Conservation (phyloP, 176 grass and related monocot genomes). For the Echinochloa phyllopogon region DNA sequence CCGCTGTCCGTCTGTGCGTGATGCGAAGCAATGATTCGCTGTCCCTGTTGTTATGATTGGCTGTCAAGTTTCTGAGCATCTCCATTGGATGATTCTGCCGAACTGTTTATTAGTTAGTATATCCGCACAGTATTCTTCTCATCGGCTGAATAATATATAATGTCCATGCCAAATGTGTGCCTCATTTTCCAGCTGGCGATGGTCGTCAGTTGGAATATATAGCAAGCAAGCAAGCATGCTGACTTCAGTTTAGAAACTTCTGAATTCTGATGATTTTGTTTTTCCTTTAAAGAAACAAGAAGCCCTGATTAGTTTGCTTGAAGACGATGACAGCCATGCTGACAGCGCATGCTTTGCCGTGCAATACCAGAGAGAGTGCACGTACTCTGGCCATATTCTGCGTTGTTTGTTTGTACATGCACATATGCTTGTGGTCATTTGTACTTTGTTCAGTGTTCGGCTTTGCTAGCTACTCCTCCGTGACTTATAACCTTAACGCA, state of each 20-base stretch:
- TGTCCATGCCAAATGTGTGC: not conserved
- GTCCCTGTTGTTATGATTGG: conserved; percentile 38
- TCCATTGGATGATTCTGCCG: not conserved
- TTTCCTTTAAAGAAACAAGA: not conserved
- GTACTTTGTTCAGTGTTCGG: not conserved
- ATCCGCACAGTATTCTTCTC: not conserved
- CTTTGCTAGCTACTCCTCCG: not conserved
- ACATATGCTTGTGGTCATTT: not conserved
- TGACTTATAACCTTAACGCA: not conserved
- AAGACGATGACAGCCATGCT: not conserved
- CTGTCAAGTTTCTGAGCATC: conserved; percentile 37
- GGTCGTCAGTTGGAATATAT: not conserved
- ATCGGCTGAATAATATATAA: not conserved
- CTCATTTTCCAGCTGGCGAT: conserved; percentile 1
- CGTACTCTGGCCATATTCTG: not conserved
- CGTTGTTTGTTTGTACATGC: not conserved
- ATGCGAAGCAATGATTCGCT: conserved; percentile 36
- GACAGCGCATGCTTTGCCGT: not conserved
- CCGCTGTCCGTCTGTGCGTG: conserved; percentile 18
- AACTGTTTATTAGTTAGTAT: not conserved
- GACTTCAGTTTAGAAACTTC: not conserved
- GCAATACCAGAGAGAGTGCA: not conserved
- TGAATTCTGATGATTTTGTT: not conserved
- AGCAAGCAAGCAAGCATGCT: not conserved
- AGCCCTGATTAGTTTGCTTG: not conserved